A percentile compares a stretch with the other conserved stretches of the same genome.
These are phyloP conservation scores for Yarrowia sp. DNA, from an alignment of 805 yeast species.

Conservation along the genomic window DNA sequence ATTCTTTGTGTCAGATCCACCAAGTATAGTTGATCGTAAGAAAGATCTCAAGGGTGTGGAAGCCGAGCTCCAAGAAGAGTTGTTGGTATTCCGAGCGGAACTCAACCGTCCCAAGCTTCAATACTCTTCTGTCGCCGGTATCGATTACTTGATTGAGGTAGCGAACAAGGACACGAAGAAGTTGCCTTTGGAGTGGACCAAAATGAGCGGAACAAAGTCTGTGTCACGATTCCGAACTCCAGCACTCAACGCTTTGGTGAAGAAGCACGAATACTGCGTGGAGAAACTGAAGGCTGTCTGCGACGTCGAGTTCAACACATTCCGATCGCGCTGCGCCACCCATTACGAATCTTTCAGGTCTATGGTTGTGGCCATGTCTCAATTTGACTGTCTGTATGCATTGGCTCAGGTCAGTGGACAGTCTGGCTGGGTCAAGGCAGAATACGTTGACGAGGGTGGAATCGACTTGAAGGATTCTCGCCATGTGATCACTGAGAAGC, in stretches of 20 bases:
- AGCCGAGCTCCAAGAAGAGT: constrained; percentile 48
- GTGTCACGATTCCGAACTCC: constrained; percentile 76
- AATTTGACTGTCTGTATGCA: constrained; percentile 64
- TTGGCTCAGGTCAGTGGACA: constrained; percentile 56
- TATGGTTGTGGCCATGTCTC: constrained; percentile 49
- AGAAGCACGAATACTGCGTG: constrained; percentile 55
- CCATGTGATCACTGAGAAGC: constrained; percentile 62
- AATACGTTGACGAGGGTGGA: constrained; percentile 44
- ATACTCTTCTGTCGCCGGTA: constrained; percentile 56
- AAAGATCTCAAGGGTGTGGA: constrained; percentile 45
- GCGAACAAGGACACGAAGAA: constrained; percentile 53
- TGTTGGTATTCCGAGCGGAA: constrained; percentile 45
- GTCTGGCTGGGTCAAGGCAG: constrained; percentile 51
- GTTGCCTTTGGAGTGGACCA: constrained; percentile 74
- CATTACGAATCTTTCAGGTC: constrained; percentile 42
- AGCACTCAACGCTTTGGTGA: constrained; percentile 47
- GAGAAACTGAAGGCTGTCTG: constrained; percentile 50
- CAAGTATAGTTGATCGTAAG: background rate
- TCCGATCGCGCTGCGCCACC: constrained; percentile 41
- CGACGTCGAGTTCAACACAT: constrained; percentile 46
- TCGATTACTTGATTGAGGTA: constrained; percentile 74
- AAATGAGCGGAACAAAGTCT: constrained; percentile 63
- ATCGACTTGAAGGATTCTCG: constrained; percentile 56
- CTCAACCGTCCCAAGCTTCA: constrained; percentile 56
- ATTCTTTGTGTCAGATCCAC: constrained; percentile 33